A percentile compares a stretch with the other conserved stretches of the same genome.
These are phyloP conservation scores for Babesia ovata DNA, from an alignment of 169 alveolate species.

Conservation along the genomic window DNA sequence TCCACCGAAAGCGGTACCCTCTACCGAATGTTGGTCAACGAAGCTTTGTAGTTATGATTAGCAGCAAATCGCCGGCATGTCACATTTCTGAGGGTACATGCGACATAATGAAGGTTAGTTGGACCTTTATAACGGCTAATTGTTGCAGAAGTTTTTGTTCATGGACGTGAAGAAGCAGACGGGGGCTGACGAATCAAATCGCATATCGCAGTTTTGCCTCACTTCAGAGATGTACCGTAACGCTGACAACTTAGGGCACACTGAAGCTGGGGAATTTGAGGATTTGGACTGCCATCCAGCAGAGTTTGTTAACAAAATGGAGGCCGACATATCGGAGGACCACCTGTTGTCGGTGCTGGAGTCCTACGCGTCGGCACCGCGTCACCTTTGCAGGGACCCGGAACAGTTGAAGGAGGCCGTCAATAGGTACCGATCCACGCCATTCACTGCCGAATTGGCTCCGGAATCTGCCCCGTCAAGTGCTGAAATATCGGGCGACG, in stretches of 20 bases:
- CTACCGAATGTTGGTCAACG: slow-evolving; percentile 9
- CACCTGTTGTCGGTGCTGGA: not conserved
- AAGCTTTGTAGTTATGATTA: not conserved
- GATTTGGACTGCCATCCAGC: not conserved
- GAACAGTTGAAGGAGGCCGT: slow-evolving; percentile 3
- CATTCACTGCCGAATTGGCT: not conserved
- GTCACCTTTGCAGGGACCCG: slow-evolving; percentile 1
- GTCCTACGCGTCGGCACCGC: slow-evolving; percentile 2
- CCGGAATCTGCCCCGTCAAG: not conserved
- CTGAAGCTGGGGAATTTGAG: not conserved
- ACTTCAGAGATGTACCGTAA: not conserved
- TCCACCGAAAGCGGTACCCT: slow-evolving; percentile 3
- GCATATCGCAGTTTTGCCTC: not conserved
- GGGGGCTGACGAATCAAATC: not conserved
- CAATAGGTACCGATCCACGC: slow-evolving; percentile 1
- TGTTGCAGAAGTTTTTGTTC: slow-evolving; percentile 6
- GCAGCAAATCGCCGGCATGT: slow-evolving; percentile 18
- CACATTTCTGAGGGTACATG: not conserved
- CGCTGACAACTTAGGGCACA: not conserved
- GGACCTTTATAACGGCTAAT: too few species aligned
- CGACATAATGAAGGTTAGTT: slow-evolving; percentile 10
- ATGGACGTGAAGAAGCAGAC: slow-evolving; percentile 2
- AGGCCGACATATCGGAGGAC: slow-evolving; percentile 12
- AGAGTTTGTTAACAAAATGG: not conserved
- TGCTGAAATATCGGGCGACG: not conserved